phyloP scores from a whole-genome alignment of 306 rosid species.

The Echinosophora koreensis region DNA sequence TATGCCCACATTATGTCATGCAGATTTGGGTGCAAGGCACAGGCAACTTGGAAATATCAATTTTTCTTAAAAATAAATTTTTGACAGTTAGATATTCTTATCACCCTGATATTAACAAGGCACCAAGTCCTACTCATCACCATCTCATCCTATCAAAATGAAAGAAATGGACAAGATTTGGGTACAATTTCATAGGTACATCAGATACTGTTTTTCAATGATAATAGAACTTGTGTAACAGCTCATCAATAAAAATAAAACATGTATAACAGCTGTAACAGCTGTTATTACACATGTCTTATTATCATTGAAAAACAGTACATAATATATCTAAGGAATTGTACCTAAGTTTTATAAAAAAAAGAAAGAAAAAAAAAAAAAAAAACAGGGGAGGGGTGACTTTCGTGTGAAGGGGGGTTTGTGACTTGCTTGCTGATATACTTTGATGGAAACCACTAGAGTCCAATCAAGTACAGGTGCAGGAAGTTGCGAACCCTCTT shows the following conservation, averaged over 20 bases:
- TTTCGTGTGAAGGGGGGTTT: neutral
- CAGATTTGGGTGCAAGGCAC: neutral
- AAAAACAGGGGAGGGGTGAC: neutral
- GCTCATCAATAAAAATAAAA: too few species aligned
- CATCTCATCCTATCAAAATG: neutral
- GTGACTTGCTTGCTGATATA: neutral
- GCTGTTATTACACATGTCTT: too few species aligned
- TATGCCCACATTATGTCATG: too few species aligned
- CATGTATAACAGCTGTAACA: too few species aligned
- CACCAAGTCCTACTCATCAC: neutral
- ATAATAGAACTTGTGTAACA: too few species aligned
- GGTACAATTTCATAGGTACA: too few species aligned
- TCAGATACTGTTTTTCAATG: too few species aligned
- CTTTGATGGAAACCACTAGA: neutral
- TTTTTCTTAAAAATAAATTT: neutral
- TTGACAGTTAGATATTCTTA: slow-evolving; percentile 7
- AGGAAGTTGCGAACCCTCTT: neutral
- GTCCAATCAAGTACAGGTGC: neutral
- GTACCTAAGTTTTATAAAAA: too few species aligned
- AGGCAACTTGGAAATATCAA: neutral
- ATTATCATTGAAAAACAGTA: too few species aligned
- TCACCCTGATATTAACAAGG: slow-evolving; percentile 11
- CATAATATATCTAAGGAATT: too few species aligned
- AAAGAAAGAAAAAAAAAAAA: too few species aligned
- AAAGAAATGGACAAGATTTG: too few species aligned